Evolutionary conservation across 169 alveolate genomes (phyloP).

Genomic region (Cryptosporidium canis): DNA sequence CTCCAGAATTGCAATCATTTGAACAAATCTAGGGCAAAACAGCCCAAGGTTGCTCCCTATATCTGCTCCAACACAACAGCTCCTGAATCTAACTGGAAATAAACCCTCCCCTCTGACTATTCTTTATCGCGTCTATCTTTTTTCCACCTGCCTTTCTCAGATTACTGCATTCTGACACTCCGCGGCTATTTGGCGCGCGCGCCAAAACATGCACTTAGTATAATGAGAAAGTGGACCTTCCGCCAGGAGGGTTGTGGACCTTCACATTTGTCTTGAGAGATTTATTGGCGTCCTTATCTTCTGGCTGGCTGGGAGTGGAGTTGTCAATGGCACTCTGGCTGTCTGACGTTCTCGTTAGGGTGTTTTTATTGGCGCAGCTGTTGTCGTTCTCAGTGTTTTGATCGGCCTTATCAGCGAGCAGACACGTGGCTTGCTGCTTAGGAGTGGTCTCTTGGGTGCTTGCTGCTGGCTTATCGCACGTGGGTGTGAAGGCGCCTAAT

Average conservation of each 20-base stretch:
- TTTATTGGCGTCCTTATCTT: not conserved
- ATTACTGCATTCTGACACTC: not conserved
- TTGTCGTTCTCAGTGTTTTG: conserved; percentile 23
- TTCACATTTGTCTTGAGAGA: conserved; percentile 21
- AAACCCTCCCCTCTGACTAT: not conserved
- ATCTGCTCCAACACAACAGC: too few species aligned
- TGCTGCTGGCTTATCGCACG: not conserved
- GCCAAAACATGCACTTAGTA: not conserved
- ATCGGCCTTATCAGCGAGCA: not conserved
- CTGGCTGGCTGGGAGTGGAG: too few species aligned
- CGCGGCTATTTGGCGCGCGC: not conserved
- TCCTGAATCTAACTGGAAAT: not conserved
- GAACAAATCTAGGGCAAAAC: too few species aligned
- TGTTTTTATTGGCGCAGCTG: not conserved
- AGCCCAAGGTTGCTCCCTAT: too few species aligned
- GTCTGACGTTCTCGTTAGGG: not conserved
- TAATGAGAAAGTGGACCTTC: conserved; percentile 49
- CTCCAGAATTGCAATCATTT: not conserved
- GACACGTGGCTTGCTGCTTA: not conserved
- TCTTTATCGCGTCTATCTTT: not conserved
- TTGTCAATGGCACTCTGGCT: not conserved
- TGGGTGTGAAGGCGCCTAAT: not conserved
- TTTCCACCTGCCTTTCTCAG: not conserved
- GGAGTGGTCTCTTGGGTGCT: not conserved
- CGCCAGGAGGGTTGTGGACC: conserved; percentile 70